Percentiles rank a stretch among this genome's conserved stretches.
Evolutionary conservation across 2,329 filamentous ascomycete species (phyloP).

Genomic region (Amauroascus niger): DNA sequence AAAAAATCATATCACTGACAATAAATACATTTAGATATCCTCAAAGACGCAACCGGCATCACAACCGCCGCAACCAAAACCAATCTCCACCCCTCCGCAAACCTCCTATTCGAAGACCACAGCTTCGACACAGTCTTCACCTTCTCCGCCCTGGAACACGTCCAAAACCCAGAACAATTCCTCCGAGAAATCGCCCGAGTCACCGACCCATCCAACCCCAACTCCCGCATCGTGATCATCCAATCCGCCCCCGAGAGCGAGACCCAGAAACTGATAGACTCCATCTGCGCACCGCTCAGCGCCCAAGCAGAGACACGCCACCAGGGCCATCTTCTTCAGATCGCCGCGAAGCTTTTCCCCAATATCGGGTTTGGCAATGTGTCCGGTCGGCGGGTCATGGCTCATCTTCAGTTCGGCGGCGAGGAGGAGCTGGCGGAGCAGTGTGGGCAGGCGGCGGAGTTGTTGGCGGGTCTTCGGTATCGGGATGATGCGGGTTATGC

Average conservation of each 20-base stretch:
- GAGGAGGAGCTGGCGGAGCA: not conserved
- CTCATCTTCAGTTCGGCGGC: conserved; percentile 6
- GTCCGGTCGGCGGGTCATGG: not conserved
- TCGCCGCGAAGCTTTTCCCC: not conserved
- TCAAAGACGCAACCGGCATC: not conserved
- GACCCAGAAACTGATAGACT: not conserved
- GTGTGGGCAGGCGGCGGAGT: not conserved
- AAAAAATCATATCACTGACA: not conserved
- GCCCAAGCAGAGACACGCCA: not conserved
- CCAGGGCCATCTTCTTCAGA: conserved; percentile 4
- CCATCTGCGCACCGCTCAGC: conserved; percentile 7
- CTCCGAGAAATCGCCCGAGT: conserved; percentile 8
- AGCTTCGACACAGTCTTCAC: conserved; percentile 9
- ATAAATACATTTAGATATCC: not conserved
- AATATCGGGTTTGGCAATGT: not conserved
- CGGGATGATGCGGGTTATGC: not conserved
- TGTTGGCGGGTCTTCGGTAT: conserved; percentile 3
- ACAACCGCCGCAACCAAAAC: not conserved
- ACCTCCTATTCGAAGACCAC: conserved; percentile 2
- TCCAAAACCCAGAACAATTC: not conserved
- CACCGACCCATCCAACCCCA: not conserved
- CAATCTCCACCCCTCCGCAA: not conserved
- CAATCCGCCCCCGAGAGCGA: conserved; percentile 12
- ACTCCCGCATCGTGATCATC: conserved; percentile 6
- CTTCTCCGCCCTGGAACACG: conserved; percentile 1